Base-by-base conservation (phyloP, 2,329 filamentous ascomycete genomes). In the Colletotrichum sp. region DNA sequence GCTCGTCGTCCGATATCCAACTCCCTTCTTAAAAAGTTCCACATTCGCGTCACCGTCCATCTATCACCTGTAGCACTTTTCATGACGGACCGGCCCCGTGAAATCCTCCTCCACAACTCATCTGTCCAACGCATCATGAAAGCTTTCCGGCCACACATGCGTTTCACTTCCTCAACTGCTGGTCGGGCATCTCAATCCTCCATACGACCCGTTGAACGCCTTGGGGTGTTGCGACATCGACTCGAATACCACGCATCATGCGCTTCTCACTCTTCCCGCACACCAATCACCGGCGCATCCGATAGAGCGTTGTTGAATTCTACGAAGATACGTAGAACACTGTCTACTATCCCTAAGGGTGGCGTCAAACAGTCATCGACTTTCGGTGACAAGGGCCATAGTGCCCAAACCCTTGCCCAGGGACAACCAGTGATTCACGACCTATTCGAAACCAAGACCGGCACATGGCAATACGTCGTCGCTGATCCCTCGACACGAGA, bases 391-490 rank as follows among this genome's bases (percentile, higher is more conserved):
- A 32, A 28, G 18, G 60, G 12, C n/a, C 24, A 16, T 16, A 52
- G 68, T 10, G 71, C 24, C 6, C 22, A 52, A 22, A 10, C 52
- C 8, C 13, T 9, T 6, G 4, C 12, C 9, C 60, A 7, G 22
- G 24, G 4, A 15, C 60, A 87, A 66, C 85, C 87, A 9, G 80
- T 76, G 5, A 79, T 88, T 13, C 85, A 88, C 72, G 64, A 81
- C 8, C 59, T 87, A 3, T 88, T 87, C 62, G 86, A 87, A 66
- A 76, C 80, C 2, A 69, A 16, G 10, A 78, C 92, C 0, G 85
- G 85, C 12, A 91, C 90, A 13, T 93, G 89, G 89, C 92, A 93
- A 79, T 92, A 92, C 76, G 78, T 93, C 1, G 88, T 93, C 2
- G 89, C 87, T 1, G 91, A 93, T 75, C 87, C 90, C 0, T 73